Evolutionary conservation across 139 green algal genomes (phyloP), one percentile per base, ranked within the genome.

Genomic region (Pedinophyceae sp.): DNA sequence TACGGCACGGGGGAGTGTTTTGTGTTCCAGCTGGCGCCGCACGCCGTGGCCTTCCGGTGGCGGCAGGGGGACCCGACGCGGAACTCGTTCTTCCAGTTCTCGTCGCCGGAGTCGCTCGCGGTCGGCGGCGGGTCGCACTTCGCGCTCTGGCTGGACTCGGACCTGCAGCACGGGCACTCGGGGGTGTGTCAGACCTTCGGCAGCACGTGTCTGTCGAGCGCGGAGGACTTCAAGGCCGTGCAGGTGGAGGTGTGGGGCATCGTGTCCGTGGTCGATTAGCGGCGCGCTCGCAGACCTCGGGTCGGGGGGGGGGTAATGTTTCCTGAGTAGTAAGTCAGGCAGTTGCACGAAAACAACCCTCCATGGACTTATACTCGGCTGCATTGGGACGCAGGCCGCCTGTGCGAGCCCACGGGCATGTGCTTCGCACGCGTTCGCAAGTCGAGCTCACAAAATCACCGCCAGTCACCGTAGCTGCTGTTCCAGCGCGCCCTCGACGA

Each of bases 181-280:
- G 71, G 67, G 26, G 26, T 48, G 3, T 85, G 80, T 54, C 65
- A 80, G n/a, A 89, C 83, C 2, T 93, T 86, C 57, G 69, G 45
- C 39, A 79, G 52, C 30, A 69, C 71, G 2, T 78, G 70, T 45
- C 61, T 93, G 30, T 58, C 76, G 1, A 51, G 46, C 16, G 51
- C 5, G 15, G 58, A 74, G 46, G 78, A 87, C 16, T 93, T 87
- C 54, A 48, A 71, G 29, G 60, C 83, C 27, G 40, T 61, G 24
- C 46, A 54, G 23, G 58, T 92, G 30, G 82, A 92, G 62, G 58
- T 92, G 38, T 92, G 75, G 75, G 52, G 58, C 19, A 47, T 80
- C n/a, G n/a, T n/a, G n/a, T n/a, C n/a, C n/a, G n/a, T n/a, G n/a
- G n/a, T n/a, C n/a, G n/a, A n/a, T n/a, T n/a, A n/a, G n/a, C n/a